A percentile compares a stretch with the other conserved stretches of the same genome.
These are phyloP conservation scores for Zymoseptoria brevis DNA, from an alignment of 2,329 filamentous ascomycete genomes.

Conservation along the genomic window DNA sequence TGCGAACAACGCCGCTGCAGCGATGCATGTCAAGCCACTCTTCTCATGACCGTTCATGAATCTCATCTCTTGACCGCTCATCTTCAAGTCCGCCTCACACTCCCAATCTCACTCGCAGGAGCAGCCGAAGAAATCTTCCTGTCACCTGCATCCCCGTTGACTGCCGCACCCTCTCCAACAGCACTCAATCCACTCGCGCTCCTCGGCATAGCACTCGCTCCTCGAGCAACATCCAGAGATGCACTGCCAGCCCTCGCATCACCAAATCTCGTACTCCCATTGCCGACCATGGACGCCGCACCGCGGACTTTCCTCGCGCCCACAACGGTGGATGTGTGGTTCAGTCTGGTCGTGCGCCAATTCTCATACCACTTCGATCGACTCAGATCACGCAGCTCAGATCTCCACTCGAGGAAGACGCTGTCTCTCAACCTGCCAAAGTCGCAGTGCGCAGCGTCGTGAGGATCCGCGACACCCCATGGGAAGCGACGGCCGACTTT, in stretches of 20 bases:
- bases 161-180: background rate
- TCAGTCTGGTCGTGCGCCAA: slow-evolving; percentile 64
- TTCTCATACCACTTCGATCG: slow-evolving; percentile 91
- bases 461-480: slow-evolving; percentile 94
- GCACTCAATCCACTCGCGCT: slow-evolving; percentile 9
- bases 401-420: slow-evolving; percentile 89
- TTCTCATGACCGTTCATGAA: no score
- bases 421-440: slow-evolving; percentile 84
- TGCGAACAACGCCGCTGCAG: no score
- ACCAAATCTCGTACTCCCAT: background rate
- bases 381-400: slow-evolving; percentile 81
- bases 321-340: slow-evolving; percentile 13
- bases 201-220: slow-evolving; percentile 7
- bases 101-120: slow-evolving; percentile 1
- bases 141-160: background rate
- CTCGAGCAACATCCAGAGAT: background rate
- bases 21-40: no score
- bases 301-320: background rate
- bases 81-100: background rate
- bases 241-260: background rate
- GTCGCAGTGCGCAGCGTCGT: slow-evolving; percentile 86
- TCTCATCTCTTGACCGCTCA: slow-evolving; percentile 1
- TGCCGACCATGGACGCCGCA: background rate
- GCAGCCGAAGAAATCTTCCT: background rate
- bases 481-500: slow-evolving; percentile 81